A percentile compares a stretch with the other conserved stretches of the same genome.
Evolutionary conservation across 331 rosid species (phyloP).

Genomic region (Quercus phellos): DNA sequence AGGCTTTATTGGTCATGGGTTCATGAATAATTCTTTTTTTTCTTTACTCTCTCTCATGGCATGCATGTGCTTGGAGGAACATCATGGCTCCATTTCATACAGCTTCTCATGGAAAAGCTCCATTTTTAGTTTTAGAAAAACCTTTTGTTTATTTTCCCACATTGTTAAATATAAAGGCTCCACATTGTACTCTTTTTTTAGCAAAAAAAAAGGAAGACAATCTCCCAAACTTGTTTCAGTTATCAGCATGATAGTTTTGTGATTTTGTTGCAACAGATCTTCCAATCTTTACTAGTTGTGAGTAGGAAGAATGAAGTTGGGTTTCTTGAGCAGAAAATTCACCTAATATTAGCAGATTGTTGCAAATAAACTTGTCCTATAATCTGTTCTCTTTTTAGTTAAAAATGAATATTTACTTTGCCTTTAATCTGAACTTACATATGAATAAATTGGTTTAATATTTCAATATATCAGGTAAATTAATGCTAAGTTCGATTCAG

Average conservation of each 20-base stretch:
- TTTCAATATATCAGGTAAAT: neutral
- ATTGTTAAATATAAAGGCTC: neutral
- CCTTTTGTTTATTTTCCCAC: neutral
- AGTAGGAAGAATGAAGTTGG: neutral
- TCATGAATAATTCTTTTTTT: neutral
- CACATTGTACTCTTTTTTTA: too few species aligned
- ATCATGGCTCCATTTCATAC: neutral
- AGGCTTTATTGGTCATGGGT: neutral
- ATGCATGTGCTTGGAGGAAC: neutral
- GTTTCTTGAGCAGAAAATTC: neutral
- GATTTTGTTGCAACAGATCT: neutral
- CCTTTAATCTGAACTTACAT: neutral
- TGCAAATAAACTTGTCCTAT: neutral
- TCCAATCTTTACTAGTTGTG: neutral
- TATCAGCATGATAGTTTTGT: neutral
- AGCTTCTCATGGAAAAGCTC: neutral
- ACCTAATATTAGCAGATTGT: neutral
- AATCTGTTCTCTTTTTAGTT: too few species aligned
- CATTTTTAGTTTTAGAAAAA: neutral
- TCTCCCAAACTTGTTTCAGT: conserved; percentile 10
- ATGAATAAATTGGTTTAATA: neutral
- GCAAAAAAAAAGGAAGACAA: too few species aligned
- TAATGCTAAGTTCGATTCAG: neutral
- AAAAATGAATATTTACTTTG: neutral
- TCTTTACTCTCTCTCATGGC: neutral